A percentile compares a stretch with the other conserved stretches of the same genome.
phyloP scores from a whole-genome alignment of 331 rosid genomes.

The Cydonia oblonga region DNA sequence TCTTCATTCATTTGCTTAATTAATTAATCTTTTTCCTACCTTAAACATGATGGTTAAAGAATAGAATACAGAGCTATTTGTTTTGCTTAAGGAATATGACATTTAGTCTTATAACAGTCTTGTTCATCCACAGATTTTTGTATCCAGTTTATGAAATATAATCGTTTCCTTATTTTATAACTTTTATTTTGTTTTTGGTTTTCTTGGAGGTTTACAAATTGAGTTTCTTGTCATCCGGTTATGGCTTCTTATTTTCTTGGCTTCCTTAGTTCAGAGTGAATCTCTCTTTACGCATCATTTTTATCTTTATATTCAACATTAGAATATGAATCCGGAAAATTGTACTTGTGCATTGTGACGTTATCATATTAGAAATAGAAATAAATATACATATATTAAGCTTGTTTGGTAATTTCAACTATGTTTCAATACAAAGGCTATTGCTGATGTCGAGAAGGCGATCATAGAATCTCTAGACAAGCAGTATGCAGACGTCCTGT shows the following conservation, averaged over 20 bases:
- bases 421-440: constrained; percentile 37
- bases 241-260: not conserved
- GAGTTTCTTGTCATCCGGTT: not conserved
- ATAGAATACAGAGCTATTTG: not conserved
- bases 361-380: not conserved
- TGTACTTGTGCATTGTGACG: not conserved
- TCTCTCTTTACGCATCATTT: too few relatives aligned
- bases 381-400: not conserved
- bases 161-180: not conserved
- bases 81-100: not conserved
- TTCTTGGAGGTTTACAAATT: not conserved
- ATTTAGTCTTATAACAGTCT: not conserved
- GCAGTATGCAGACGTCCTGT: constrained; percentile 85
- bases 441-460: constrained; percentile 86
- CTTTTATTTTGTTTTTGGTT: not conserved
- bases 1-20: not conserved
- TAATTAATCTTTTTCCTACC: not conserved
- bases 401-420: not conserved
- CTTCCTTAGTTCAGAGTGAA: too few relatives aligned
- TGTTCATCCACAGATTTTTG: not conserved
- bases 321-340: not conserved
- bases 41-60: not conserved
- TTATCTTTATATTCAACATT: not conserved
- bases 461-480: constrained; percentile 82
- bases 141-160: not conserved